phyloP scores from a whole-genome alignment of 1,284 basidiomycete genomes.

The Thecaphora frezii region DNA sequence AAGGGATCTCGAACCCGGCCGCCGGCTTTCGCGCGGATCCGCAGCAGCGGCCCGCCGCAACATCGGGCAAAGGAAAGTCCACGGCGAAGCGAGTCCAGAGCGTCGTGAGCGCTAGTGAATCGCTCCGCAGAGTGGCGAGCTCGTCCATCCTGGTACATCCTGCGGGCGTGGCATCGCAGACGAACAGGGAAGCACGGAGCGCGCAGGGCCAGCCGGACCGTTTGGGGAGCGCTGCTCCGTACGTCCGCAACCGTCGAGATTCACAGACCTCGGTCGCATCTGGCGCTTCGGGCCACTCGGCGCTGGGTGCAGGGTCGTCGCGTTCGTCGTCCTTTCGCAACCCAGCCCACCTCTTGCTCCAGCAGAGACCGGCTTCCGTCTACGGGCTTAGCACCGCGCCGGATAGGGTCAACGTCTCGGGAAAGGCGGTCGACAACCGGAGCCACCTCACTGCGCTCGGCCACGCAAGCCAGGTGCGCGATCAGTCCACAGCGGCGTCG shows the following conservation, averaged over 20 bases:
- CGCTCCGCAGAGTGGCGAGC: conserved; percentile 24
- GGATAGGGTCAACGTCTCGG: conserved; percentile 19
- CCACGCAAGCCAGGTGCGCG: conserved; percentile 27
- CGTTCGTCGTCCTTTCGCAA: conserved; percentile 27
- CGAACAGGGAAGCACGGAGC: no score
- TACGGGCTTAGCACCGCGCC: conserved; percentile 19
- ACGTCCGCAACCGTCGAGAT: conserved; percentile 1
- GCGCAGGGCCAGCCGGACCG: neutral
- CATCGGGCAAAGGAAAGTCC: neutral
- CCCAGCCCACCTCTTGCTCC: conserved; percentile 24
- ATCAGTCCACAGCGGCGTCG: conserved; percentile 4
- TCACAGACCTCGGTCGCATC: conserved; percentile 8
- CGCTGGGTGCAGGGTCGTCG: conserved; percentile 17
- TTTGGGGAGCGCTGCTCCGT: conserved; percentile 1
- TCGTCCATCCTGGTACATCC: conserved; percentile 16
- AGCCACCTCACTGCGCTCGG: conserved; percentile 27
- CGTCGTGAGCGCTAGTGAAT: conserved; percentile 14
- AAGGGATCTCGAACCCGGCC: conserved; percentile 18
- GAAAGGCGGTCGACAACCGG: conserved; percentile 14
- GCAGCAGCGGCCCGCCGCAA: conserved; percentile 1
- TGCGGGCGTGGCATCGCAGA: conserved; percentile 1
- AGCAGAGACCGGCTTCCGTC: conserved; percentile 20
- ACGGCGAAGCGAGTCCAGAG: neutral
- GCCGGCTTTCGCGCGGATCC: conserved; percentile 8
- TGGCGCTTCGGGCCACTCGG: conserved; percentile 1